Evolutionary conservation across 2,329 filamentous ascomycete species (phyloP), one percentile per base, ranked within the genome.

Genomic region (Aspergillus novoparasiticus): DNA sequence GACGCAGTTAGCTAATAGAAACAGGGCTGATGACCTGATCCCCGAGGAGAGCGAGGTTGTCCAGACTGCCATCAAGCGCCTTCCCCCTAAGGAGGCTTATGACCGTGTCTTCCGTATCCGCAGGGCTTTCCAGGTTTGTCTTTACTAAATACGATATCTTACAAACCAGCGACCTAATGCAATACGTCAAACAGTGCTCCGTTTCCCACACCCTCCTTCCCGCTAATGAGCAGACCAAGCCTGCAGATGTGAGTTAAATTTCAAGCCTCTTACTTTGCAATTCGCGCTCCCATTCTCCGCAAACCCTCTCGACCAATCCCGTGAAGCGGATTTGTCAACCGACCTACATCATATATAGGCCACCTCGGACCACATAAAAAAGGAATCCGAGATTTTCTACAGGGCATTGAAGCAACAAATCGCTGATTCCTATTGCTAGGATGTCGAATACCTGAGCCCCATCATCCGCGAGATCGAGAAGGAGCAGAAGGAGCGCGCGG

Each of bases 61-160:
- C 75, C 90, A 95, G 81, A 87, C 90, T 73, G 95, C 95, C 68
- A 87, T 99, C 76, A 91, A 92, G 87, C 93, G 95, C 79, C 91
- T 99, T 67, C 88, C 91, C 63, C 87, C 92, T 75, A 92, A 96
- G 85, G 92, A 95, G 79, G 87, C 90, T 75, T 98, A 98, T 84
- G 95, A 99, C 85, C 94, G 95, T 80, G 89, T 98, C 79, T 99
- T 93, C 90, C 94, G 95, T 77, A 88, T 99, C 81, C 92, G 95
- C 84, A 90, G 95, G 82, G 94, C 95, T 75, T 89, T 96, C 83
- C 95, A 99, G 86, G 89, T 91, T 83, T 68, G 78, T 67, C 56
- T 30, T 28, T 23, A n/a, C 23, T 53, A 50, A 51, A 39, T 23
- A 34, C 10, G 32, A 39, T 26, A 36, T 26, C 51, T 62, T 62